These are phyloP conservation scores for Drosera capensis DNA, from an alignment of 148 eudicot genomes.

Conservation along the genomic window DNA sequence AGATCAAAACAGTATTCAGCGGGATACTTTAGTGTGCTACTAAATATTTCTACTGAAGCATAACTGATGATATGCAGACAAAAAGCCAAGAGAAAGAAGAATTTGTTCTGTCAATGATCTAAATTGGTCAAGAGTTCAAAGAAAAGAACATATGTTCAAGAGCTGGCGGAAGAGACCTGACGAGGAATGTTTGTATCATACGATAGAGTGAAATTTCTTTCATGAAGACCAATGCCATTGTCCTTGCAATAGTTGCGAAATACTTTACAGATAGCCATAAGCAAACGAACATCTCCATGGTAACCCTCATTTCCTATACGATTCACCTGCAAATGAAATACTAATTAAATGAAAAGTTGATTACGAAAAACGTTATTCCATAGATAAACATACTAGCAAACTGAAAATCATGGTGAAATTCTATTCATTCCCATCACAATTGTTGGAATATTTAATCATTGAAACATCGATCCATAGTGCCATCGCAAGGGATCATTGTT, in stretches of 20 bases:
- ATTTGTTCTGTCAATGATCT: no score
- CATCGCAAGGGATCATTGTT: no score
- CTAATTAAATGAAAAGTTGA: no score
- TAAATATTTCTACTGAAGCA: neutral
- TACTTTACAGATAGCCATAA: slow-evolving; percentile 85
- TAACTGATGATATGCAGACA: neutral
- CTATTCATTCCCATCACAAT: no score
- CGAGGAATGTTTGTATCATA: slow-evolving; percentile 95
- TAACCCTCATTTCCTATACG: slow-evolving; percentile 71
- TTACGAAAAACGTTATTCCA: no score
- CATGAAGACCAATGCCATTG: slow-evolving; percentile 37
- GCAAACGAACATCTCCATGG: slow-evolving; percentile 94
- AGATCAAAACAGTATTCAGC: slow-evolving; percentile 4
- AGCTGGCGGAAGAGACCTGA: slow-evolving; percentile 39
- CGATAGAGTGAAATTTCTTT: slow-evolving; percentile 61
- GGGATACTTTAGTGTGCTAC: neutral
- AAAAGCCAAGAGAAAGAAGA: no score
- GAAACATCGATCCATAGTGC: no score
- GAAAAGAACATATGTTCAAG: no score
- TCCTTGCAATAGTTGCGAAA: slow-evolving; percentile 61
- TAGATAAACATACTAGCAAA: no score
- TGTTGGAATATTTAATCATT: no score
- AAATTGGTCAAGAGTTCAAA: no score
- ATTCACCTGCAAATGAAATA: slow-evolving; percentile 63
- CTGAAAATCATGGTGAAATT: no score